Base-by-base conservation (phyloP, 768 basidiomycete species). In the Pleurotus tuber-regium region DNA sequence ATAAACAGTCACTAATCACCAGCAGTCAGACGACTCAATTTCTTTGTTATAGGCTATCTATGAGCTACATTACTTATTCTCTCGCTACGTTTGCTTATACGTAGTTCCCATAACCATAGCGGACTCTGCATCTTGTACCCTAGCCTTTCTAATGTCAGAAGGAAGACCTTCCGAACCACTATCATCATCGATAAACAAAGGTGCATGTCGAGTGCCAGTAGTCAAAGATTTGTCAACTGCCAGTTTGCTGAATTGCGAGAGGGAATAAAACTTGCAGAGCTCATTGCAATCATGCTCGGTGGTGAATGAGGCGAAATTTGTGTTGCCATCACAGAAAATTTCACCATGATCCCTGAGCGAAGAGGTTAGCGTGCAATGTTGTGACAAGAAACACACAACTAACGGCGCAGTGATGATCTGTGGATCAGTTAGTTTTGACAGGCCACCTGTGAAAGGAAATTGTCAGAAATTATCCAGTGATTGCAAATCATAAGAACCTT, bases 401-500 rank as follows among this genome's bases (percentile, higher is more conserved):
- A 16, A 51, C 31, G 24, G 49, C n/a, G 49, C 38, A 6, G 49
- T 51, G 16, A 51, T 51, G 28, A 51, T 51, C 24, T 51, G 49
- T 8, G 30, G 30, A 31, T 31, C 30, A 31, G 30, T 31, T 7
- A 31, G 30, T 7, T 8, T 7, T 31, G 30, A 31, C 14, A 31
- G 14, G 30, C 30, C 30, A 7, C 30, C 30, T 52, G 12, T n/a
- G n/a, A n/a, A n/a, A n/a, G n/a, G n/a, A n/a, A n/a, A n/a, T n/a
- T n/a, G n/a, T n/a, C n/a, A n/a, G n/a, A n/a, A n/a, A n/a, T n/a
- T n/a, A n/a, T n/a, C n/a, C n/a, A n/a, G n/a, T n/a, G n/a, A n/a
- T n/a, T n/a, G n/a, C n/a, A n/a, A n/a, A n/a, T n/a, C n/a, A 47
- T 43, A 41, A 54, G 16, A 16, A 63, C 64, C 65, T 61, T 65